phyloP scores from a whole-genome alignment of 495 filamentous ascomycete species.

The Neohortaea acidophila region DNA sequence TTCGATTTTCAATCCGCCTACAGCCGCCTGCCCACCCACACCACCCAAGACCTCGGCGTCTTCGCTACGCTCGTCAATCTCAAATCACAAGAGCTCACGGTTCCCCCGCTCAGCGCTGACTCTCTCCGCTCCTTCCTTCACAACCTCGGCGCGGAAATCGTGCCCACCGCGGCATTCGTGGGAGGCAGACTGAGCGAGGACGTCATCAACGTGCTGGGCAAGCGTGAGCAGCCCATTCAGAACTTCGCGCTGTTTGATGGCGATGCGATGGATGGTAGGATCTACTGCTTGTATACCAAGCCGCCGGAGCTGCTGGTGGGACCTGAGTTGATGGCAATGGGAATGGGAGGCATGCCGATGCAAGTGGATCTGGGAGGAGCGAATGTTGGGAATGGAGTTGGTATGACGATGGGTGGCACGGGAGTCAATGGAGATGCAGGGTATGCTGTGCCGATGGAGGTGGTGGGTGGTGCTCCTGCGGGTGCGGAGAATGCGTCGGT shows the following conservation, averaged over 20 bases:
- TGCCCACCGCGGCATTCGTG: conserved; percentile 75
- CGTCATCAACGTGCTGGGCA: conserved; percentile 86
- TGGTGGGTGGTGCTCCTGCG: neutral
- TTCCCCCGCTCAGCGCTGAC: conserved; percentile 60
- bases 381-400: neutral
- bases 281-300: conserved; percentile 47
- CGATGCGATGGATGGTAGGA: conserved; percentile 54
- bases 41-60: conserved; percentile 35
- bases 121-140: conserved; percentile 72
- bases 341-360: conserved; percentile 3
- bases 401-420: neutral
- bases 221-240: conserved; percentile 83
- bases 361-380: no score
- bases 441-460: neutral
- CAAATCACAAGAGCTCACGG: conserved; percentile 56
- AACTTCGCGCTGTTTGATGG: conserved; percentile 90
- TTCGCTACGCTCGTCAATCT: conserved; percentile 63
- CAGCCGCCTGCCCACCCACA: conserved; percentile 36
- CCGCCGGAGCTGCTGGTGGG: conserved; percentile 16
- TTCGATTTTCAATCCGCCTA: conserved; percentile 57
- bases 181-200: conserved; percentile 88
- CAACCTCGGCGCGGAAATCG: conserved; percentile 65
- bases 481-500: neutral
- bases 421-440: neutral
- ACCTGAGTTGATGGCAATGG: conserved; percentile 2